A percentile compares a stretch with the other conserved stretches of the same genome.
Evolutionary conservation across 129 eudicot species (phyloP).

Genomic region (Deinandra increscens): DNA sequence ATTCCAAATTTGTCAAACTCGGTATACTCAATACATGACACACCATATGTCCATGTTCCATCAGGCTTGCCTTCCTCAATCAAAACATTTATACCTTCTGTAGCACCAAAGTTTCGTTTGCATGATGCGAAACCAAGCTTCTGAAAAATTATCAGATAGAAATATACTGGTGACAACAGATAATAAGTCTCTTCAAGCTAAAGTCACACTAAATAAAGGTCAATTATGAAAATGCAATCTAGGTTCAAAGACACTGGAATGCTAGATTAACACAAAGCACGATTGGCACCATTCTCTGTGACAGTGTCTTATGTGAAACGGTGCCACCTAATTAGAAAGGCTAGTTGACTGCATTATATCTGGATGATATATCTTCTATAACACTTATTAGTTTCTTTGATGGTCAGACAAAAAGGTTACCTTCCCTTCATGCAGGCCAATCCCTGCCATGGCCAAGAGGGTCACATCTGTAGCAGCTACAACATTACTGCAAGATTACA

Average conservation of each 20-base stretch:
- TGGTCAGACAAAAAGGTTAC: conserved; percentile 34
- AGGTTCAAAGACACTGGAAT: background rate
- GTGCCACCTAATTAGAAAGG: conserved; percentile 16
- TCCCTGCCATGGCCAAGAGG: conserved; percentile 91
- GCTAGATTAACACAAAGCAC: conserved; percentile 3
- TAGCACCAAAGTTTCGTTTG: conserved; percentile 73
- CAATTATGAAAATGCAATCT: background rate
- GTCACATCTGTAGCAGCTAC: conserved; percentile 98
- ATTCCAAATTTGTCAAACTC: conserved; percentile 97
- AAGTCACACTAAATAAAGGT: conserved; percentile 1
- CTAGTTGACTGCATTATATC: conserved; percentile 13
- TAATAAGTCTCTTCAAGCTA: background rate
- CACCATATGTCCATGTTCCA: conserved; percentile 90
- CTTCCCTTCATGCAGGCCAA: conserved; percentile 82
- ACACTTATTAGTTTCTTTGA: background rate
- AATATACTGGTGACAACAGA: conserved; percentile 8
- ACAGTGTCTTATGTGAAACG: conserved; percentile 19
- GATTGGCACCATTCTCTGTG: background rate
- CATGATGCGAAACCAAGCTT: conserved; percentile 97
- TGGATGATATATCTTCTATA: background rate
- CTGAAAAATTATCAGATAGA: conserved; percentile 49
- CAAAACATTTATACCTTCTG: conserved; percentile 93
- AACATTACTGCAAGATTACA: conserved; percentile 78
- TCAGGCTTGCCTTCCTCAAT: conserved; percentile 64
- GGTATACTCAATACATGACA: conserved; percentile 93